phyloP scores from a whole-genome alignment of 495 filamentous ascomycete species.

The Trichoderma orchidacearum region DNA sequence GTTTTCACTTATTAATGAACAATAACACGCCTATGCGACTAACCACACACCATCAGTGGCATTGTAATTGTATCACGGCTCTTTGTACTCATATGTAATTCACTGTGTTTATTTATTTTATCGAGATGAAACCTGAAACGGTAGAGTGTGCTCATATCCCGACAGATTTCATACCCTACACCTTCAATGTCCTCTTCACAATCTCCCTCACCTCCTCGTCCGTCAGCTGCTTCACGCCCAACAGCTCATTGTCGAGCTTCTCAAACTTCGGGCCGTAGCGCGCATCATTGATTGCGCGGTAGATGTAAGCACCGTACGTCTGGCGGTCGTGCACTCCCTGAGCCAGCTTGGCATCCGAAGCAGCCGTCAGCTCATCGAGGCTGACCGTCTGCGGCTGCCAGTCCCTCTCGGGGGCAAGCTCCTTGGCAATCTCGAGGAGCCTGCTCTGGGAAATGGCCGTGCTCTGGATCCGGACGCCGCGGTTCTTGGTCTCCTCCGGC shows the following conservation, averaged over 20 bases:
- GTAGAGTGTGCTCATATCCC: neutral
- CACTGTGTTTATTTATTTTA: too few relatives aligned
- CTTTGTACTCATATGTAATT: too few relatives aligned
- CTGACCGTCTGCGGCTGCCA: slow-evolving; percentile 3
- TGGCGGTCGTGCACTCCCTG: slow-evolving; percentile 11
- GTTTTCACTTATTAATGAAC: too few relatives aligned
- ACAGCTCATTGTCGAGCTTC: slow-evolving; percentile 10
- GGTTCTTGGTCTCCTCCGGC: slow-evolving; percentile 18
- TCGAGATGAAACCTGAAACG: too few relatives aligned
- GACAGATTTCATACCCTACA: neutral
- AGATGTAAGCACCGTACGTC: slow-evolving; percentile 12
- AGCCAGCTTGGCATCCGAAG: slow-evolving; percentile 3
- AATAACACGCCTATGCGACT: too few relatives aligned
- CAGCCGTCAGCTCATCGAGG: slow-evolving; percentile 1
- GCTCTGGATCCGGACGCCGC: slow-evolving; percentile 13
- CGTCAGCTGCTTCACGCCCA: slow-evolving; percentile 6
- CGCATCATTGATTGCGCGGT: slow-evolving; percentile 19
- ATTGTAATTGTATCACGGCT: too few relatives aligned
- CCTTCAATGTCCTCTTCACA: neutral
- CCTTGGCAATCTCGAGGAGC: slow-evolving; percentile 11
- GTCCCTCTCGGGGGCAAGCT: neutral
- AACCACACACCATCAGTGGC: too few relatives aligned
- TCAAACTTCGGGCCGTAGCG: slow-evolving; percentile 12
- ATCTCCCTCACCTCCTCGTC: slow-evolving; percentile 6
- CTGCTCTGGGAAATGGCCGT: slow-evolving; percentile 13